Evolutionary conservation across 2,329 filamentous ascomycete genomes (phyloP).

Genomic region (Paracoccidioides lutzii): DNA sequence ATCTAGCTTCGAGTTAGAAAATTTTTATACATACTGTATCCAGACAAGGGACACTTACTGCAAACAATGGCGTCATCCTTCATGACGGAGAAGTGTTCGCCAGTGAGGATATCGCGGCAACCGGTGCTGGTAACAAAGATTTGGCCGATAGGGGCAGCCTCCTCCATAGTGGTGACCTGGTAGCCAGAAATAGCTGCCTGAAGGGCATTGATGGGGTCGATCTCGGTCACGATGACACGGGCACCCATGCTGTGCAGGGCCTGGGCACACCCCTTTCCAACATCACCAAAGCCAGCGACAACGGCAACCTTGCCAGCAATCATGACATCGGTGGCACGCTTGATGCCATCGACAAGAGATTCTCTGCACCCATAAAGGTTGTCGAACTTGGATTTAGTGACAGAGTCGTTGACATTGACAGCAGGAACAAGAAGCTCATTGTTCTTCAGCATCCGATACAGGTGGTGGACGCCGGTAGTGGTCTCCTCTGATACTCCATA

Average conservation of each 20-base stretch:
- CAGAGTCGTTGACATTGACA: constrained; percentile 99
- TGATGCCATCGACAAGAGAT: constrained; percentile 98
- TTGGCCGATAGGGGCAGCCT: constrained; percentile 76
- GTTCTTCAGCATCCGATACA: constrained; percentile 95
- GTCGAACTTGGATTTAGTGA: constrained; percentile 99
- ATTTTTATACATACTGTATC: constrained; percentile 11
- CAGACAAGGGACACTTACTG: constrained; percentile 48
- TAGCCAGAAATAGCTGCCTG: constrained; percentile 96
- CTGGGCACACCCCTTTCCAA: constrained; percentile 96
- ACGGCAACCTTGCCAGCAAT: constrained; percentile 98
- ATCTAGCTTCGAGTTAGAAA: constrained; percentile 38
- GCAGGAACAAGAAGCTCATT: constrained; percentile 78
- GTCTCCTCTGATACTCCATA: constrained; percentile 99
- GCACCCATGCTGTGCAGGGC: constrained; percentile 96
- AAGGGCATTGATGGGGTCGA: constrained; percentile 98
- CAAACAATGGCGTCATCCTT: constrained; percentile 96
- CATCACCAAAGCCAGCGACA: constrained; percentile 96
- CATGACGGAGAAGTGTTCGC: constrained; percentile 89
- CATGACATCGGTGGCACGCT: constrained; percentile 99
- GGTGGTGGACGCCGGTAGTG: constrained; percentile 97
- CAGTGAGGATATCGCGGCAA: constrained; percentile 93
- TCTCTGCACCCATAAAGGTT: constrained; percentile 99
- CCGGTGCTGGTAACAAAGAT: constrained; percentile 99
- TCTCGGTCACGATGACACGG: constrained; percentile 88
- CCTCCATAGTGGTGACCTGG: constrained; percentile 97